These are phyloP conservation scores for Tephrocybe sp. DNA, from an alignment of 768 basidiomycete species.

Conservation along the genomic window DNA sequence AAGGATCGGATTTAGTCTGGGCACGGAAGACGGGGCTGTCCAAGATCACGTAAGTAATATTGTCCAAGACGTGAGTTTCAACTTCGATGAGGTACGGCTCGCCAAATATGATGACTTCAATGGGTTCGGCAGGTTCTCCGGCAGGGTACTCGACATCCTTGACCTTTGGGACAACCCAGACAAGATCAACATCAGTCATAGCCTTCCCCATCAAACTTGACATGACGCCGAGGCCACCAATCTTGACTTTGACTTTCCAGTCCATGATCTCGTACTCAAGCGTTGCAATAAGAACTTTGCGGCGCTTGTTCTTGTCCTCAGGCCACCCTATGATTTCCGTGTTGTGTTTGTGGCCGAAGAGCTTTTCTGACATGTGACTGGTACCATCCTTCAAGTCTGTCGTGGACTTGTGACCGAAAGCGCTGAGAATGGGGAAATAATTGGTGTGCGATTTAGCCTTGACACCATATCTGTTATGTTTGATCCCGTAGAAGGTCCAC, in stretches of 20 bases:
- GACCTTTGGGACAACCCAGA: conserved; percentile 95
- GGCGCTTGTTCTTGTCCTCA: conserved; percentile 86
- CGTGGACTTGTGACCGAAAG: conserved; percentile 62
- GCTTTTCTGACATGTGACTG: conserved; percentile 66
- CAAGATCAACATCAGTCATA: conserved; percentile 93
- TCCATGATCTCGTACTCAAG: conserved; percentile 96
- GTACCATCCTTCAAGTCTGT: conserved; percentile 66
- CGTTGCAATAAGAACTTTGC: conserved; percentile 89
- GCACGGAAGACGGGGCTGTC: conserved; percentile 97
- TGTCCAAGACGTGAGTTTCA: conserved; percentile 89
- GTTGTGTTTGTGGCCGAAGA: conserved; percentile 63
- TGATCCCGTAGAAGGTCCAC: conserved; percentile 97
- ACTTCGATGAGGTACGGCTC: conserved; percentile 96
- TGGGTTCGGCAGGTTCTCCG: conserved; percentile 89
- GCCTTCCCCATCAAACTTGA: conserved; percentile 97
- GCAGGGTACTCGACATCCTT: conserved; percentile 92
- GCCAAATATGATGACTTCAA: conserved; percentile 95
- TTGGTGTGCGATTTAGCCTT: conserved; percentile 68
- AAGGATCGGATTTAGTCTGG: conserved; percentile 94
- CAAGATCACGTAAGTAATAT: conserved; percentile 92
- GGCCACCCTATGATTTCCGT: conserved; percentile 95
- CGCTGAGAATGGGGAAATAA: conserved; percentile 88
- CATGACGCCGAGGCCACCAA: conserved; percentile 97
- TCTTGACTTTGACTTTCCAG: conserved; percentile 98
- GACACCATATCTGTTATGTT: conserved; percentile 89